Evolutionary conservation across 2,329 filamentous ascomycete species (phyloP), one percentile per base, ranked within the genome.

Genomic region (Alternaria tenuissima): DNA sequence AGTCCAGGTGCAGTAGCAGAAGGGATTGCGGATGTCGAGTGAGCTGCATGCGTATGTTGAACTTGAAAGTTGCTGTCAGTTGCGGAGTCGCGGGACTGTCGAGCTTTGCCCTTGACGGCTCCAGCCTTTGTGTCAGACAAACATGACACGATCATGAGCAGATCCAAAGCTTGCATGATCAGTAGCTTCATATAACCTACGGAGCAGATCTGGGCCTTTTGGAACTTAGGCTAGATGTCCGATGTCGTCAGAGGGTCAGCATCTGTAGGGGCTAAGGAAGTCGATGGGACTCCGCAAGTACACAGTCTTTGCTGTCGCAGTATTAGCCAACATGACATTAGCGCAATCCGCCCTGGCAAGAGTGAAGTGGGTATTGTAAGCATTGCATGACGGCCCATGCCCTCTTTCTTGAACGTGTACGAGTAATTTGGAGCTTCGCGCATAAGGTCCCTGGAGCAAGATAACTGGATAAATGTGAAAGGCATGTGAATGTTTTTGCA

Each of bases 331-430:
- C 11, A 30, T 38, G 38, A 46, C 20, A 20, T 24, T 52, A 56
- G 38, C 34, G 44, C 52, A 56, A 22, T 12, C 38, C 53, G 51
- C 32, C 42, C 55, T 59, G n/a, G 46, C 18, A 20, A 56, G 32
- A 43, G 22, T 48, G 42, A 41, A 46, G 41, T 52, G 34, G 49
- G 30, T 32, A 38, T n/a, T 38, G 30, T 34, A 48, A 18, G 46
- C 46, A 48, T 48, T 24, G 46, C 46, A 36, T 48, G 46, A 49
- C 46, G 24, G 32, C 34, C 34, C 38, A 60, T 62, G 43, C 46
- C 44, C 46, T 54, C 62, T 61, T 63, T 42, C 55, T 62, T 59
- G 47, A 62, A 61, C 58, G 54, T 55, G 46, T 52, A 62, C 54
- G 32, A 43, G 38, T 55, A 41, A 51, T 34, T 63, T 51, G 55